Evolutionary conservation across 129 eudicot species (phyloP).

Genomic region (Lactuca saligna): DNA sequence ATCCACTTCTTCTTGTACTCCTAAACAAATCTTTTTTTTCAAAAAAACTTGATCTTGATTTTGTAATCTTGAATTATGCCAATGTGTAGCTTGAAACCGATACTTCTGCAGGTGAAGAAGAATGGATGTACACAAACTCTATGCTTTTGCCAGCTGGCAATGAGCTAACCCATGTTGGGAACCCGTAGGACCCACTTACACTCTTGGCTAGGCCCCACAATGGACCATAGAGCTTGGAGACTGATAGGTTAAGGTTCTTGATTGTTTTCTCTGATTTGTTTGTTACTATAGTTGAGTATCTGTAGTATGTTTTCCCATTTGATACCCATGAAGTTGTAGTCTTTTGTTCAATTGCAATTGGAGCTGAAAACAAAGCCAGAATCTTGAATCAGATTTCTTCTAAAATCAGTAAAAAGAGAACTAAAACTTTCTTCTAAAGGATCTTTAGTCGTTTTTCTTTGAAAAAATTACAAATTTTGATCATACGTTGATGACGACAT

Average conservation of each 20-base stretch:
- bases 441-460: background rate
- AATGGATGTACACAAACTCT: slow-evolving; percentile 79
- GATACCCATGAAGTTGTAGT: slow-evolving; percentile 66
- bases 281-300: slow-evolving; percentile 71
- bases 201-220: slow-evolving; percentile 85
- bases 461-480: background rate
- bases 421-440: background rate
- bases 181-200: slow-evolving; percentile 55
- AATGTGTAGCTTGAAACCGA: slow-evolving; percentile 68
- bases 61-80: slow-evolving; percentile 33
- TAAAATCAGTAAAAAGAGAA: too few species aligned
- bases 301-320: slow-evolving; percentile 75
- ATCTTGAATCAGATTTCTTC: background rate
- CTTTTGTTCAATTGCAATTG: slow-evolving; percentile 62
- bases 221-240: slow-evolving; percentile 85
- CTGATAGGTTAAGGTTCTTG: slow-evolving; percentile 61
- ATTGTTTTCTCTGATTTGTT: slow-evolving; percentile 77
- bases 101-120: slow-evolving; percentile 71
- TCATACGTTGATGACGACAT: background rate
- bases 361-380: slow-evolving; percentile 22
- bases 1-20: slow-evolving; percentile 19
- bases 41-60: slow-evolving; percentile 3
- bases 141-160: slow-evolving; percentile 85
- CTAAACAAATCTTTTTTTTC: slow-evolving; percentile 45
- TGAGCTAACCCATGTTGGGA: slow-evolving; percentile 77